phyloP scores from a whole-genome alignment of 192 early-diverging fungal species.

The Backusella macrospora region DNA sequence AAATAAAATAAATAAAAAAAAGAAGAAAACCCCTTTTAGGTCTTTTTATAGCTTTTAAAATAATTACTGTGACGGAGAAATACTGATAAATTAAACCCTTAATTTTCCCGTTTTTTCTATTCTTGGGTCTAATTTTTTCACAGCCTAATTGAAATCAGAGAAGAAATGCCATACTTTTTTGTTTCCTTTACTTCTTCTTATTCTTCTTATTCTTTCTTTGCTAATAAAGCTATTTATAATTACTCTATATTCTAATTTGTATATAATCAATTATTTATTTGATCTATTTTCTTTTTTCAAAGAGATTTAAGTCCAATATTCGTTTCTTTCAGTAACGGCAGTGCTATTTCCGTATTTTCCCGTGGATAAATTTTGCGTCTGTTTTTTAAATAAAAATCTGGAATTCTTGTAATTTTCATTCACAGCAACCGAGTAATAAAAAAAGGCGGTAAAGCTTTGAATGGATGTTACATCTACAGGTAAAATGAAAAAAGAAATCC shows the following conservation, averaged over 20 bases:
- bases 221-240: not conserved
- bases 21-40: not conserved
- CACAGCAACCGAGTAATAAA: not conserved
- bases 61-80: not conserved
- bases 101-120: constrained; percentile 11
- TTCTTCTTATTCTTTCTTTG: not conserved
- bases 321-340: not conserved
- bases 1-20: not conserved
- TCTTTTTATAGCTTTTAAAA: not conserved
- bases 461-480: not conserved
- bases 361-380: not conserved
- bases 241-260: too few species aligned
- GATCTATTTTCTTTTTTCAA: too few species aligned
- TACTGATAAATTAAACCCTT: not conserved
- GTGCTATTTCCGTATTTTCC: not conserved
- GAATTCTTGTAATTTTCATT: constrained; percentile 1
- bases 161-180: not conserved
- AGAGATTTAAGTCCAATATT: not conserved
- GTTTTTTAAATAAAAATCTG: constrained; percentile 6
- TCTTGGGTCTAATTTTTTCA: not conserved
- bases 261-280: too few species aligned
- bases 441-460: not conserved
- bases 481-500: not conserved
- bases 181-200: not conserved
- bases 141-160: not conserved